Evolutionary conservation across 2,329 filamentous ascomycete species (phyloP).

Genomic region (Alternaria triticina): DNA sequence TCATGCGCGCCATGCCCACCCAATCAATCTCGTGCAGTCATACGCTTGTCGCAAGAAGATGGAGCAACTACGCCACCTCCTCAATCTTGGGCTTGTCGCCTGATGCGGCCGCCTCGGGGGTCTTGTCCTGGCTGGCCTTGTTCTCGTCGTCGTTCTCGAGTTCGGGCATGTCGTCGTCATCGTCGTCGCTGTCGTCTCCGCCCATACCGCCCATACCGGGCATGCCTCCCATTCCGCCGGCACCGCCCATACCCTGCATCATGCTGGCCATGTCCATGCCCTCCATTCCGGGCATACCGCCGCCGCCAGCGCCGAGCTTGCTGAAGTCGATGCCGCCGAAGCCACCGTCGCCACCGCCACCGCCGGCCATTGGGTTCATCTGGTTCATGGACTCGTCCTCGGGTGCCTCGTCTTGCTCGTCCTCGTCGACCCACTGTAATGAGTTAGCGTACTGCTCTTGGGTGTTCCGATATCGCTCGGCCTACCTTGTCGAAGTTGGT

Average conservation of each 20-base stretch:
- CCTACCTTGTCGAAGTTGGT: slow-evolving; percentile 95
- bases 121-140: slow-evolving; percentile 24
- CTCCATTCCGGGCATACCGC: slow-evolving; percentile 49
- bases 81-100: slow-evolving; percentile 54
- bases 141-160: slow-evolving; percentile 56
- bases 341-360: slow-evolving; percentile 64
- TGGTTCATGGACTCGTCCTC: slow-evolving; percentile 70
- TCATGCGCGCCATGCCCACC: slow-evolving; percentile 8
- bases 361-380: slow-evolving; percentile 60
- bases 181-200: slow-evolving; percentile 58
- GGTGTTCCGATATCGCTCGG: not conserved
- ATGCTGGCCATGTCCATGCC: slow-evolving; percentile 41
- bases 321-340: slow-evolving; percentile 93
- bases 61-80: slow-evolving; percentile 47
- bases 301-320: slow-evolving; percentile 69
- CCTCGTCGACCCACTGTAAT: slow-evolving; percentile 87
- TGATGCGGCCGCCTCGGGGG: slow-evolving; percentile 33
- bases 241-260: slow-evolving; percentile 44
- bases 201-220: slow-evolving; percentile 31
- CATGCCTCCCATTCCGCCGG: slow-evolving; percentile 14
- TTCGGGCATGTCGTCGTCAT: slow-evolving; percentile 78
- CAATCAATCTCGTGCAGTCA: slow-evolving; percentile 7
- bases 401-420: slow-evolving; percentile 90
- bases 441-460: slow-evolving; percentile 25
- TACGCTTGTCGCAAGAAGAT: slow-evolving; percentile 19